Base-by-base conservation (phyloP, 352 stramenopile species). In the Globisporangium carolinianum region DNA sequence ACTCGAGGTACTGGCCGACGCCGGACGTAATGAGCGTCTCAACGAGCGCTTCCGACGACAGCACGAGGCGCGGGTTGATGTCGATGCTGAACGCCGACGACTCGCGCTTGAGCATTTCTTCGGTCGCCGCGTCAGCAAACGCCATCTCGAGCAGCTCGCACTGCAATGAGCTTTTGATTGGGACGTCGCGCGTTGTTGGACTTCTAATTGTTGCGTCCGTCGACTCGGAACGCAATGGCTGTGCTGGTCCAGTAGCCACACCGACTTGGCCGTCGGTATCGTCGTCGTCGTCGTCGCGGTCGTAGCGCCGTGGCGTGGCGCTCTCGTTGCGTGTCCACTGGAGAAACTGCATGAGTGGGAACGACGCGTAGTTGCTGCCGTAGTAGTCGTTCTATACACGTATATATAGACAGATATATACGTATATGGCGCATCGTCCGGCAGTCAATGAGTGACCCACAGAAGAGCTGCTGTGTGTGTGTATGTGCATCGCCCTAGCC, bases 1-100 rank as follows among this genome's bases (percentile, higher is more conserved):
- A 97, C 61, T 96, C 86, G 10, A 96, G 68, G 61, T 97, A 97
- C 12, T 83, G 76, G 0, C 83, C 79, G 11, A 96, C 86, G 10
- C 87, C 87, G 0, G 84, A 95, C 37, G 83, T 73, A 48, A 97
- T 89, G 35, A 97, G 70, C 45, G 78, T 74, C 62, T 96, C 79
- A 9, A 96, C 88, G 3, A 90, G 72, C 52, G 76, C 65, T 35
- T 91, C 88, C 14, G 75, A 86, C 9, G 81, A 87, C 24, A 97
- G 65, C 62, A 95, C 63, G 7, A 96, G 72, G n/a, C 84, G 75
- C 24, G 83, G 83, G 47, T 80, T 85, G n/a, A 93, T 61, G 52
- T 93, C 83, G 47, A 93, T 76, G 68, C 68, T 90, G 54, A 90
- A 90, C 4, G 64, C 60, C 1, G 69, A 79, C 10, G 83, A 92